Evolutionary conservation across 768 basidiomycete species (phyloP).

Genomic region (Scleroderma citrinum): DNA sequence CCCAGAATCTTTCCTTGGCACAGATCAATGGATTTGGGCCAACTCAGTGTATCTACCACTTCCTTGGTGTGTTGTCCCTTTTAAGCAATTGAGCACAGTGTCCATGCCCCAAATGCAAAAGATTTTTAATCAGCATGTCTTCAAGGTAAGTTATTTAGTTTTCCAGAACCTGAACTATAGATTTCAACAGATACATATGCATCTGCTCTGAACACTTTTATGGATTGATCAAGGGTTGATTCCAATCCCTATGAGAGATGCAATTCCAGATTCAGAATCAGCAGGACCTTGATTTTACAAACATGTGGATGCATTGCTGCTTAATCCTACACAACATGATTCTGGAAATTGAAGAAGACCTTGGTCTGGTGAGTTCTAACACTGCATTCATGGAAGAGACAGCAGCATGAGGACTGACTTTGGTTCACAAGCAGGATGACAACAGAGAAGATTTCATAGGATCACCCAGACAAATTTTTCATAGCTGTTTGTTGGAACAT

Average conservation of each 20-base stretch:
- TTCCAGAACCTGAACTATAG: not conserved
- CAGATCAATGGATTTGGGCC: no score
- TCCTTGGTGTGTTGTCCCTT: slow-evolving; percentile 12
- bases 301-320: slow-evolving; percentile 5
- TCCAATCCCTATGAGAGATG: slow-evolving; percentile 7
- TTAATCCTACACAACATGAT: slow-evolving; percentile 11
- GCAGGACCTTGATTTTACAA: not conserved
- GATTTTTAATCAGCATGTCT: slow-evolving; percentile 20
- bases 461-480: not conserved
- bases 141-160: slow-evolving; percentile 7
- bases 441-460: not conserved
- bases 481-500: not conserved
- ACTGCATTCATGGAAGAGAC: not conserved
- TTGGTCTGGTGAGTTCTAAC: not conserved
- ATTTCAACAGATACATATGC: slow-evolving; percentile 19
- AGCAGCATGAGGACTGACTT: not conserved
- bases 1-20: no score
- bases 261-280: slow-evolving; percentile 4
- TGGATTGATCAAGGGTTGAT: slow-evolving; percentile 10
- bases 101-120: slow-evolving; percentile 12
- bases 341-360: slow-evolving; percentile 7
- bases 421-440: not conserved
- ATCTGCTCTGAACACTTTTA: slow-evolving; percentile 11
- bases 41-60: no score
- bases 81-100: slow-evolving; percentile 14